Base-by-base conservation (phyloP, 1,284 basidiomycete genomes). In the Irpex rosettiformis region DNA sequence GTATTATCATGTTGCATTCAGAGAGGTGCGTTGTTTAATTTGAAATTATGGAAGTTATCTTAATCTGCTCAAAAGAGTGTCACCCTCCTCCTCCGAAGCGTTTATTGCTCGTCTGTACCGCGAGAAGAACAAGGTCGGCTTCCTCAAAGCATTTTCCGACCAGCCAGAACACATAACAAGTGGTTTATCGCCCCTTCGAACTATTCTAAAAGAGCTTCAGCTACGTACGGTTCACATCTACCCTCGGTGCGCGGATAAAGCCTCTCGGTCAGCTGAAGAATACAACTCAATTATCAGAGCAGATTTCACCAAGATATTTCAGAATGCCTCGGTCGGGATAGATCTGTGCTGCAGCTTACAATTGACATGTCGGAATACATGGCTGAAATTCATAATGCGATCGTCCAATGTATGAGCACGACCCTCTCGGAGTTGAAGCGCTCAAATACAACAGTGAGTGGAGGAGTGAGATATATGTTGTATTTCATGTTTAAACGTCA, bases 81-180 rank as follows among this genome's bases (percentile, higher is more conserved):
- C 91, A 0, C 85, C 93, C 0, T 82, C 93, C 2, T 92, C 88
- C 22, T 77, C 90, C 28, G 95, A 96, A 69, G 93, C 94, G 0
- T 97, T 98, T 73, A 93, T 96, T 43, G 88, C 95, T 51, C 84
- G 94, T 4, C 75, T 97, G 1, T 97, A 90, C 68, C 84, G 95
- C 48, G 88, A 96, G 70, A 86, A 89, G 73, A 98, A 98, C 73
- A 77, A 83, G 72, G 82, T 80, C 4, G 96, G 96, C 1, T 99
- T 98, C 72, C 76, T 98, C 62, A 98, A 99, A 73, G 97, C 95
- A 0, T 98, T 99, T 70, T 94, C 94, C 0, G 96, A 98, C 71
- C 89, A 98, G 66, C 94, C 96, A 0, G 96, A 99, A 70, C 86
- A 90, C 60, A 97, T 99, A 62, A 94, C 91, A 0, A 92, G 88